Percentiles rank a stretch among this genome's conserved stretches.
Evolutionary conservation across 108 stramenopile genomes (phyloP).

Genomic region (Nannochloropsis salina): DNA sequence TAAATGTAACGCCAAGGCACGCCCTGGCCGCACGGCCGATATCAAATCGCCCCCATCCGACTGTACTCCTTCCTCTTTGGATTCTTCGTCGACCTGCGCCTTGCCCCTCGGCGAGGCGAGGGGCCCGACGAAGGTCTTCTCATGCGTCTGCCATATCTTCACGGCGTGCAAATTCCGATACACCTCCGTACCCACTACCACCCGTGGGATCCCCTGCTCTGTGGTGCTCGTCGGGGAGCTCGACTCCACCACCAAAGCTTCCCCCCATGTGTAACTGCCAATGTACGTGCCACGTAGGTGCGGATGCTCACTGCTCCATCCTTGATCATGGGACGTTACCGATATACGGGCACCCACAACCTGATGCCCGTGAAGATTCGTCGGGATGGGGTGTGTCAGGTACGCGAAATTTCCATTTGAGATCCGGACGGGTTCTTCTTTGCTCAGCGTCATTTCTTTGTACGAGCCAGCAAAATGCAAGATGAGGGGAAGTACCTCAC

Average conservation of each 20-base stretch:
- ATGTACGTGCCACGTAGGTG: not conserved
- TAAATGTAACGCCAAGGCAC: not conserved
- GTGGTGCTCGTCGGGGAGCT: not conserved
- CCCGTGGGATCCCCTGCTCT: not conserved
- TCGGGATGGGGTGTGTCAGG: not conserved
- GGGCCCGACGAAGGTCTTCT: not conserved
- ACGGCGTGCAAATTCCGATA: constrained; percentile 15
- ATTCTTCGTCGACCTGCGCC: not conserved
- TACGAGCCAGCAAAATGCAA: not conserved
- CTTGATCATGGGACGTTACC: constrained; percentile 19
- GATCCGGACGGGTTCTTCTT: not conserved
- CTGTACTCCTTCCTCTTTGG: not conserved
- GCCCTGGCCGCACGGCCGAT: not conserved
- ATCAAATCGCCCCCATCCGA: not conserved
- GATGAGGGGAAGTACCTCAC: not conserved
- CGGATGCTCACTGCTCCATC: not conserved
- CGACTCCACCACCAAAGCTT: not conserved
- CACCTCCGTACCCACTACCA: not conserved
- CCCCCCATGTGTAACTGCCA: constrained; percentile 7
- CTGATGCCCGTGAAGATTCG: not conserved
- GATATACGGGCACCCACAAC: not conserved
- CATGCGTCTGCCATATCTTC: constrained; percentile 1
- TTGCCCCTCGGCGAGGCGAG: too few relatives aligned
- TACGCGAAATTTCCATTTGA: not conserved
- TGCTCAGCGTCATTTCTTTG: not conserved